Evolutionary conservation across 129 eudicot genomes (phyloP).

Genomic region (Tagetes patula): DNA sequence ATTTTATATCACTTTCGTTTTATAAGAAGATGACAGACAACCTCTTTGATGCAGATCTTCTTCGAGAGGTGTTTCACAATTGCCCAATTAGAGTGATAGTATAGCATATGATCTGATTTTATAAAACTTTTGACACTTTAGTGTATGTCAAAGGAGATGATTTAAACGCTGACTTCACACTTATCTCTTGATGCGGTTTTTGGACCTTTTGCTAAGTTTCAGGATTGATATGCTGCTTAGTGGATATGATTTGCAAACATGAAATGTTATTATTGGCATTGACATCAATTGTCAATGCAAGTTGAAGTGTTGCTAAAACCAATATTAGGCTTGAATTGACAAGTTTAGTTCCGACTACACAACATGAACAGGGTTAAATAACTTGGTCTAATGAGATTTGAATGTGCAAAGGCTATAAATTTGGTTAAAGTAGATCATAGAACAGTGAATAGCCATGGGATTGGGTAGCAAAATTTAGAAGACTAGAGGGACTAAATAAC

Average conservation of each 20-base stretch:
- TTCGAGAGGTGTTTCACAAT: not conserved
- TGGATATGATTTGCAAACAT: constrained; percentile 1
- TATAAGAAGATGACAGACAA: not conserved
- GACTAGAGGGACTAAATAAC: not conserved
- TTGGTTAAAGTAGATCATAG: not conserved
- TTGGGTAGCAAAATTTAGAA: not conserved
- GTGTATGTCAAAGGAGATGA: not conserved
- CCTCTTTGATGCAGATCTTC: not conserved
- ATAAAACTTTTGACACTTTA: not conserved
- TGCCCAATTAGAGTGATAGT: not conserved
- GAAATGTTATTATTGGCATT: not conserved
- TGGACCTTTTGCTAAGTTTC: not conserved
- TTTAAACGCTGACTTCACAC: not conserved
- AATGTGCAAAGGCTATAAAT: constrained; percentile 1
- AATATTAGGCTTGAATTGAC: constrained; percentile 4
- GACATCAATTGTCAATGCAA: not conserved
- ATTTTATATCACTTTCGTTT: not conserved
- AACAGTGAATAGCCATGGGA: not conserved
- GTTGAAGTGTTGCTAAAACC: constrained; percentile 1
- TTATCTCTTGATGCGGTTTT: not conserved
- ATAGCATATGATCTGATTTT: not conserved
- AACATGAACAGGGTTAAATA: not conserved
- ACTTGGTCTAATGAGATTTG: not conserved
- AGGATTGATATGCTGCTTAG: not conserved
- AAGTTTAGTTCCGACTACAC: not conserved